These are phyloP conservation scores for Eleusine coracana DNA, from an alignment of 176 grass and related monocot species.

Conservation along the genomic window DNA sequence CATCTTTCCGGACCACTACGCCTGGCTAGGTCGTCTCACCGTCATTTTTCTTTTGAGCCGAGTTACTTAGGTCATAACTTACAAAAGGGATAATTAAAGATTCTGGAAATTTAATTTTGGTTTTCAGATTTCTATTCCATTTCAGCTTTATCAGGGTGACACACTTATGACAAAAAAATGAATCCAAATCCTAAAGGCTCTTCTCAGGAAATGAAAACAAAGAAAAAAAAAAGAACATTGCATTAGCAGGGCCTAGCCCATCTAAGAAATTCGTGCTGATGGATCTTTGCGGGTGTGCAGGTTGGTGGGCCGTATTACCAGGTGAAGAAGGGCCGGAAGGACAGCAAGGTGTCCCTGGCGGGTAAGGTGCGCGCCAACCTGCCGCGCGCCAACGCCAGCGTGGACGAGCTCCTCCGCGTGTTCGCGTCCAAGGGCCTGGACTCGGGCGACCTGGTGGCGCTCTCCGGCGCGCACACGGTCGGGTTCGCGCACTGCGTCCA, in stretches of 20 bases:
- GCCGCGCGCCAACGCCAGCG: conserved; percentile 73
- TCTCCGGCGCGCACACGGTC: conserved; percentile 74
- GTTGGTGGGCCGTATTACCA: conserved; percentile 77
- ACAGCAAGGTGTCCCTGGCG: conserved; percentile 82
- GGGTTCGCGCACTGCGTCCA: conserved; percentile 89
- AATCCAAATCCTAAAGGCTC: too few species aligned
- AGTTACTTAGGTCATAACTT: neutral
- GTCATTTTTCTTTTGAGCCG: neutral
- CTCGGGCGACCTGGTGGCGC: conserved; percentile 50
- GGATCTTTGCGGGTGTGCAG: conserved; percentile 26
- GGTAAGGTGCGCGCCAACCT: conserved; percentile 66
- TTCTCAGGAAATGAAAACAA: neutral
- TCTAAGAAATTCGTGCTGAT: neutral
- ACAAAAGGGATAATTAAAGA: neutral
- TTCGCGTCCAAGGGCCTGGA: conserved; percentile 74
- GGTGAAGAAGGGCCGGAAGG: conserved; percentile 86
- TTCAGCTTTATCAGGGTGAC: too few species aligned
- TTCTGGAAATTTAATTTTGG: too few species aligned
- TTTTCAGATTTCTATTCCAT: too few species aligned
- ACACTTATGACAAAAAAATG: too few species aligned
- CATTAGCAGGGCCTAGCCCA: neutral
- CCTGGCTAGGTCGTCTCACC: neutral
- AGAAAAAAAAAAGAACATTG: neutral
- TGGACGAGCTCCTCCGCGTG: conserved; percentile 78
- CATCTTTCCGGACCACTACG: conserved; percentile 45